phyloP scores from a whole-genome alignment of 2,329 filamentous ascomycete species.

The Neopestalotiopsis sp. region DNA sequence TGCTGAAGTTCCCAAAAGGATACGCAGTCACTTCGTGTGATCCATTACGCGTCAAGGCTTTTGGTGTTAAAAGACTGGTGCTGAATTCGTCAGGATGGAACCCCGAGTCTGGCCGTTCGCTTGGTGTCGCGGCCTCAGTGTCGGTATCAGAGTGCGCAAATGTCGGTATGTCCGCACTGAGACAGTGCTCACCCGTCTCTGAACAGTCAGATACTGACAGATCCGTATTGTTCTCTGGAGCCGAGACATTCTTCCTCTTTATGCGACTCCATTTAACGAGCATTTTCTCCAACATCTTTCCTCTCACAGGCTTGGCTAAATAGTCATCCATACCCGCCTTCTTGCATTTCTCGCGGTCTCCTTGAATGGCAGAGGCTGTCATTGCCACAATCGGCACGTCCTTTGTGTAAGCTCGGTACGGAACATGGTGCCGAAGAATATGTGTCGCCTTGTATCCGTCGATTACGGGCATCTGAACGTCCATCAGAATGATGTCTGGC shows the following conservation, averaged over 20 bases:
- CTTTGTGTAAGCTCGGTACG: slow-evolving; percentile 64
- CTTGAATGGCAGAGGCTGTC: slow-evolving; percentile 80
- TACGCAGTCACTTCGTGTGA: slow-evolving; percentile 42
- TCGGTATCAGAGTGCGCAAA: slow-evolving; percentile 22
- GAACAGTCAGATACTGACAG: slow-evolving; percentile 49
- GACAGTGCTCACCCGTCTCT: slow-evolving; percentile 48
- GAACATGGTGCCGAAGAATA: slow-evolving; percentile 69
- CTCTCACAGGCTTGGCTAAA: slow-evolving; percentile 74
- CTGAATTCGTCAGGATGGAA: slow-evolving; percentile 21
- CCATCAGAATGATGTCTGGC: slow-evolving; percentile 80
- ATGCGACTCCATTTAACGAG: slow-evolving; percentile 68
- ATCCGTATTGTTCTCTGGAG: slow-evolving; percentile 30
- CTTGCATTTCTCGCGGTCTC: slow-evolving; percentile 75
- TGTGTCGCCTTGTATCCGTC: slow-evolving; percentile 82
- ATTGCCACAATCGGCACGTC: slow-evolving; percentile 80
- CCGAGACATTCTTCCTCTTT: slow-evolving; percentile 27
- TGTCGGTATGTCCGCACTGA: slow-evolving; percentile 29
- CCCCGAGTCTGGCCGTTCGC: slow-evolving; percentile 19
- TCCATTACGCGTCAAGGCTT: slow-evolving; percentile 43
- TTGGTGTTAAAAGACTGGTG: slow-evolving; percentile 41
- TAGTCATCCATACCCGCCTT: slow-evolving; percentile 80
- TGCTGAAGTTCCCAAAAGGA: slow-evolving; percentile 41
- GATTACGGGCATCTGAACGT: slow-evolving; percentile 77
- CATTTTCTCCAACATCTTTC: slow-evolving; percentile 71
- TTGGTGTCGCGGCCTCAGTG: slow-evolving; percentile 23